Base-by-base conservation (phyloP, 2,329 filamentous ascomycete species). In the Aspergillus aculeatinus region DNA sequence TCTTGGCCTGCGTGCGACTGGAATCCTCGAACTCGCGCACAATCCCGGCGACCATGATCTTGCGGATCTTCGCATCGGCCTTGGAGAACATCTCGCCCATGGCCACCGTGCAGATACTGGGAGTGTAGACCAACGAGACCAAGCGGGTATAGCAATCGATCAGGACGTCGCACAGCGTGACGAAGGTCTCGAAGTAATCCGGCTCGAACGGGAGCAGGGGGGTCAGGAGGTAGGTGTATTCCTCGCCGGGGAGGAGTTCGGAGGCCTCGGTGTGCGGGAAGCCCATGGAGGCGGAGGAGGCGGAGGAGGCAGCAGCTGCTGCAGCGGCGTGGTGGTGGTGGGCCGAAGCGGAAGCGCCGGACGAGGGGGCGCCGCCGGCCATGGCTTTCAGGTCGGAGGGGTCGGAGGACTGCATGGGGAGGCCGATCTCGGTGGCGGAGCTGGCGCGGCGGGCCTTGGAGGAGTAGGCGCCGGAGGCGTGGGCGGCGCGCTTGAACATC, bases 121-220 rank as follows among this genome's bases (percentile, higher is more conserved):
- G 89, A 2, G 87, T 86, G n/a, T 87, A 83, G 23, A 98, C 81
- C 60, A 99, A 81, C 48, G 82, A 82, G 68, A 96, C 80, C 29
- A 99, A 85, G 57, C 88, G 86, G 39, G 87, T 87, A 77, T 99
- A 99, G 70, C 88, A 91, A 74, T 98, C 95, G 68, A 97, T 96
- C 62, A 99, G 80, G 3, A 96, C 91, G 72, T 99, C 95, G 79
- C 95, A 98, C 6, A 99, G 82, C 12, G 95, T 97, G 14, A 92
- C 89, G 78, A 98, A 98, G 0, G 93, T 97, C 79, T 96, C 92
- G 75, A 94, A 95, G 71, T 96, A 99, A 76, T 99, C 95, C 0
- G 95, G 95, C 65, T 98, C 93, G 72, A 99, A 99, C 0, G 95
- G 95, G 51, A 99, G 79, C 16, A 88, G 89, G 0, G 95, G 95